These are phyloP conservation scores for Hypoxylon cercidicola DNA, from an alignment of 495 filamentous ascomycete species.

Conservation along the genomic window DNA sequence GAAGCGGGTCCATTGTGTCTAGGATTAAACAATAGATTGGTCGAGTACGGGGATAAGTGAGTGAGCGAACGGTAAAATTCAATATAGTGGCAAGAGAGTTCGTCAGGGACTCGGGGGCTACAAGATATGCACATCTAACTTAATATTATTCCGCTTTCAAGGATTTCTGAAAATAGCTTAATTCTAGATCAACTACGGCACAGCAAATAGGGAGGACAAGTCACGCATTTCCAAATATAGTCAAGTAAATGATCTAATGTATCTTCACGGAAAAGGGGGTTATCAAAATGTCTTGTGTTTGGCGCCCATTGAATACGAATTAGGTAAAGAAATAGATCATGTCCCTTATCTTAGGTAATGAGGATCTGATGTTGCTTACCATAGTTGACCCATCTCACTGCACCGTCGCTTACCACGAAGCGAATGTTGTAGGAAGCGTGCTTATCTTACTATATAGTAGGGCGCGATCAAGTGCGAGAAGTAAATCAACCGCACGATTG, in stretches of 20 bases:
- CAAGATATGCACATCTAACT: neutral
- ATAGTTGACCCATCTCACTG: neutral
- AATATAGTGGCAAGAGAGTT: neutral
- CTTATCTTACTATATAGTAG: neutral
- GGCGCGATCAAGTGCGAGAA: neutral
- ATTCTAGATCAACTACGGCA: neutral
- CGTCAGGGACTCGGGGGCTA: neutral
- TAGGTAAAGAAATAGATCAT: neutral
- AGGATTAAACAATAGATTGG: slow-evolving; percentile 1
- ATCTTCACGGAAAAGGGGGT: neutral
- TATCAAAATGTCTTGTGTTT: neutral
- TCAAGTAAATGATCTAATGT: neutral
- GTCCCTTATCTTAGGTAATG: neutral
- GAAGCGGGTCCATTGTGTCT: slow-evolving; percentile 23
- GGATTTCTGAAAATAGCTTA: neutral
- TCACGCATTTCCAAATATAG: neutral
- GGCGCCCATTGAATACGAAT: neutral
- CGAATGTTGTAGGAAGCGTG: neutral
- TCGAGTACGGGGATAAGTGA: neutral
- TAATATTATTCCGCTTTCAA: neutral
- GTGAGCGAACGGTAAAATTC: neutral
- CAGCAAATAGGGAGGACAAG: neutral
- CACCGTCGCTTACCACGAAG: neutral
- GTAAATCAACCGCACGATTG: neutral
- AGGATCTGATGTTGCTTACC: neutral